A percentile compares a stretch with the other conserved stretches of the same genome.
These are phyloP conservation scores for Aciculosporium take DNA, from an alignment of 2,329 filamentous ascomycete species.

Conservation along the genomic window DNA sequence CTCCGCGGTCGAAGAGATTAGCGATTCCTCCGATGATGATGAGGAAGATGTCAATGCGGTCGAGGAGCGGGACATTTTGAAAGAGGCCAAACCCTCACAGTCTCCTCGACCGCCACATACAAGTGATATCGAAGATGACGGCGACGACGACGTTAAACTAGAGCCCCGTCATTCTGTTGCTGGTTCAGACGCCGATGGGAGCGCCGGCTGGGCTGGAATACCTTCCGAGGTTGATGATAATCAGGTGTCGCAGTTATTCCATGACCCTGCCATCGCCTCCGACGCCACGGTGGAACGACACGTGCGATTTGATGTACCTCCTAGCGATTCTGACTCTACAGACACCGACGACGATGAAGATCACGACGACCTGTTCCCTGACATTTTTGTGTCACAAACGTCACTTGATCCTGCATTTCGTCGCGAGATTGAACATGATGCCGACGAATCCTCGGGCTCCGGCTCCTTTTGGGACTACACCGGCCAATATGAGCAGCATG, in stretches of 20 bases:
- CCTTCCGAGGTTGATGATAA: slow-evolving; percentile 32
- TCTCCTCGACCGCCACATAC: slow-evolving; percentile 35
- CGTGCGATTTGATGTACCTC: slow-evolving; percentile 59
- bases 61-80: slow-evolving; percentile 63
- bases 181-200: slow-evolving; percentile 28
- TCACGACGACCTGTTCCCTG: slow-evolving; percentile 53
- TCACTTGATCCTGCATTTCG: slow-evolving; percentile 58
- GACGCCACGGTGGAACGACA: slow-evolving; percentile 38
- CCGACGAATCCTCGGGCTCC: slow-evolving; percentile 42
- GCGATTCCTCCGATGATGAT: slow-evolving; percentile 63
- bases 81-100: slow-evolving; percentile 25
- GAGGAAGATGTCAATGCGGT: slow-evolving; percentile 63
- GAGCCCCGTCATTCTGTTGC: slow-evolving; percentile 22
- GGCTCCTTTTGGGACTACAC: slow-evolving; percentile 51
- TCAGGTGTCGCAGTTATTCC: slow-evolving; percentile 27
- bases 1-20: slow-evolving; percentile 65
- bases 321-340: slow-evolving; percentile 52
- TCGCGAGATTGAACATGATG: slow-evolving; percentile 56
- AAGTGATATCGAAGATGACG: slow-evolving; percentile 19
- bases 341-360: slow-evolving; percentile 50
- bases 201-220: slow-evolving; percentile 41
- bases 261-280: slow-evolving; percentile 26
- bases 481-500: slow-evolving; percentile 27
- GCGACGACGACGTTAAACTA: slow-evolving; percentile 25
- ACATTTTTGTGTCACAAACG: slow-evolving; percentile 66